These are phyloP conservation scores for Wickerhamomyces silvicola DNA, from an alignment of 805 yeast species.

Conservation along the genomic window DNA sequence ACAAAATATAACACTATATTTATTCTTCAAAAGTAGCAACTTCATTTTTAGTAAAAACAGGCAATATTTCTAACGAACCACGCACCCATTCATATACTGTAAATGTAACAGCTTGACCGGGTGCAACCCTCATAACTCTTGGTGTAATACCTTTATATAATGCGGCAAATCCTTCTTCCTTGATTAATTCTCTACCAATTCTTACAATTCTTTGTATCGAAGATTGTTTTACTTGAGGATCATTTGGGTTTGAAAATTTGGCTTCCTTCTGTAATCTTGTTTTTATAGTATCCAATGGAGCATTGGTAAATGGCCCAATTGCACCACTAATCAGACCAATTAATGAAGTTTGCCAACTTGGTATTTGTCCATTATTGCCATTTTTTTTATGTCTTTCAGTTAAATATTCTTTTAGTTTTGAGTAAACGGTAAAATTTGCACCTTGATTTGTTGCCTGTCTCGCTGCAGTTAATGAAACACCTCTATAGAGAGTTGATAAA, in stretches of 20 bases:
- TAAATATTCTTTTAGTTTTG: slow-evolving; percentile 68
- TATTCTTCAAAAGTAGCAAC: slow-evolving; percentile 27
- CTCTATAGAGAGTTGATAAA: slow-evolving; percentile 79
- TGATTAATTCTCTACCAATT: slow-evolving; percentile 73
- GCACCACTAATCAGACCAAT: slow-evolving; percentile 95
- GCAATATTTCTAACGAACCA: slow-evolving; percentile 44
- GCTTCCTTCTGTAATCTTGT: slow-evolving; percentile 93
- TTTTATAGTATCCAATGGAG: slow-evolving; percentile 95
- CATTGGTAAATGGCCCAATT: slow-evolving; percentile 94
- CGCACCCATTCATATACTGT: slow-evolving; percentile 92
- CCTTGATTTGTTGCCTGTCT: slow-evolving; percentile 99
- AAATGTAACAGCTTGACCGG: slow-evolving; percentile 98
- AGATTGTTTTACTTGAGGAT: slow-evolving; percentile 35
- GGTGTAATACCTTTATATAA: slow-evolving; percentile 97
- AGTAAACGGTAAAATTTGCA: slow-evolving; percentile 93
- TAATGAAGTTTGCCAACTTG: slow-evolving; percentile 89
- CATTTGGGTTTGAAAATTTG: slow-evolving; percentile 36
- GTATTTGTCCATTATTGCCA: slow-evolving; percentile 42
- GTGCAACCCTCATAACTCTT: slow-evolving; percentile 98
- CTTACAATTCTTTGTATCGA: slow-evolving; percentile 74
- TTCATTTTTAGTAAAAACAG: slow-evolving; percentile 22
- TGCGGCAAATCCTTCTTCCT: slow-evolving; percentile 85
- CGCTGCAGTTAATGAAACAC: slow-evolving; percentile 92
- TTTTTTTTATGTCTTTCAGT: slow-evolving; percentile 50
- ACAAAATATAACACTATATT: slow-evolving; percentile 4